Base-by-base conservation (phyloP, 2,329 filamentous ascomycete species). In the Emmonsiellopsis sp. region DNA sequence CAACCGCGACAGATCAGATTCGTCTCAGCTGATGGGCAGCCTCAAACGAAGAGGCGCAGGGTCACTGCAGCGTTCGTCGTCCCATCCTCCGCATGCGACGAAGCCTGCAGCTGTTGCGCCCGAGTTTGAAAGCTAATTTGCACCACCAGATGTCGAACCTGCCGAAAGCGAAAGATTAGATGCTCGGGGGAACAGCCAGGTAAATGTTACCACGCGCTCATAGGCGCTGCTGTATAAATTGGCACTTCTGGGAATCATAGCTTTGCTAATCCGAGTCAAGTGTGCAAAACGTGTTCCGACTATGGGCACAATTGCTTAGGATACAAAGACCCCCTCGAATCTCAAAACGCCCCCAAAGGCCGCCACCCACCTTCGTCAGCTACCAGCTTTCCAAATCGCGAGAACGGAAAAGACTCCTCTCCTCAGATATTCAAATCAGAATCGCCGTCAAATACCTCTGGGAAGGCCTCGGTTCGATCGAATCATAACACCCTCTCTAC, bases 11-110 rank as follows among this genome's bases (percentile, higher is more conserved):
- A 74, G 63, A 87, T 89, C 61, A 85, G 87, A 62, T 92, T 91
- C 68, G 87, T 92, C 62, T 87, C 89, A 59, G 89, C 85, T 63
- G 86, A 90, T 71, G 87, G 87, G 57, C 85, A 88, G 59, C 87
- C 87, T 48, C 86, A 87, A 57, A 85, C 85, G 30, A 92, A 91
- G 71, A 78, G 87, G 62, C 80, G 87, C 65, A 79, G 87, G 62
- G 87, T 92, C 64, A 89, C 85, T 71, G 85, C 87, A 63, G 87
- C 87, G 82, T 87, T 77, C 70, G 83, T 79, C 31, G 9, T 51
- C 16, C 44, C 30, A 49, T 37, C 34, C 42, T 34, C 41, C 46
- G 34, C 15, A 47, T 57, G 46, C 43, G 26, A 51, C 9, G 10
- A 5, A 32, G 8, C 42, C n/a, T 8, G 37, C 48, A 5, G 15